Conservation (phyloP, 176 grass and related monocot species). For the Cenchrus purpureus region DNA sequence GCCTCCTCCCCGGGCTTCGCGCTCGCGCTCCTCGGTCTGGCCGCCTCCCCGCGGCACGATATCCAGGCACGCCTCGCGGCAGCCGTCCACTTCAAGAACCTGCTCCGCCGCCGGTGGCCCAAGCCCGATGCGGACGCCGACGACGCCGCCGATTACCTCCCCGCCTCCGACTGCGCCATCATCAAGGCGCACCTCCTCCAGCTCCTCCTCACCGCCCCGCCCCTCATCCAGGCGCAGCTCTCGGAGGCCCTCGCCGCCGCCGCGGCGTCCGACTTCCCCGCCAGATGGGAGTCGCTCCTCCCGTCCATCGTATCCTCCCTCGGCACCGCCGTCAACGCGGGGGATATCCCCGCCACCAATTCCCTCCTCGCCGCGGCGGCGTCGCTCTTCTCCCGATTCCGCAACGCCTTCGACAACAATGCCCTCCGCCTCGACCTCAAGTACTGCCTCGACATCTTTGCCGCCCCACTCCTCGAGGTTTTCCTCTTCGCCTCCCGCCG, state of each 20-base stretch:
- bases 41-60: conserved; percentile 55
- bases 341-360: conserved; percentile 66
- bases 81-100: conserved; percentile 87
- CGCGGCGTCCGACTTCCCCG: conserved; percentile 74
- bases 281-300: conserved; percentile 77
- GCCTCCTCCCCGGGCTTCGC: conserved; percentile 58
- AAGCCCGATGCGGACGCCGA: conserved; percentile 47
- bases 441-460: conserved; percentile 88
- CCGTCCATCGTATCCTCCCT: conserved; percentile 78
- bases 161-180: conserved; percentile 61
- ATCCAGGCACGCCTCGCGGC: conserved; percentile 68
- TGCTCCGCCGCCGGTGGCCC: conserved; percentile 73
- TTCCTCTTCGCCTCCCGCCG: conserved; percentile 77
- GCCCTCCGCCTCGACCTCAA: conserved; percentile 87
- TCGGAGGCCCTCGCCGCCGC: conserved; percentile 75
- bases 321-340: conserved; percentile 45
- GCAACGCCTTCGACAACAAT: conserved; percentile 81
- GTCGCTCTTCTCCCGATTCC: conserved; percentile 87
- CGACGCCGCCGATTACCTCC: conserved; percentile 44
- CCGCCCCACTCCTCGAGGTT: conserved; percentile 78
- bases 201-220: conserved; percentile 74
- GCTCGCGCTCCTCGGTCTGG: conserved; percentile 71
- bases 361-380: conserved; percentile 68
- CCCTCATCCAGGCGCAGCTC: conserved; percentile 80
- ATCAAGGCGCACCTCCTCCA: conserved; percentile 79